Conservation (phyloP, 441 rosid genomes). For the Syzygium malaccense region DNA sequence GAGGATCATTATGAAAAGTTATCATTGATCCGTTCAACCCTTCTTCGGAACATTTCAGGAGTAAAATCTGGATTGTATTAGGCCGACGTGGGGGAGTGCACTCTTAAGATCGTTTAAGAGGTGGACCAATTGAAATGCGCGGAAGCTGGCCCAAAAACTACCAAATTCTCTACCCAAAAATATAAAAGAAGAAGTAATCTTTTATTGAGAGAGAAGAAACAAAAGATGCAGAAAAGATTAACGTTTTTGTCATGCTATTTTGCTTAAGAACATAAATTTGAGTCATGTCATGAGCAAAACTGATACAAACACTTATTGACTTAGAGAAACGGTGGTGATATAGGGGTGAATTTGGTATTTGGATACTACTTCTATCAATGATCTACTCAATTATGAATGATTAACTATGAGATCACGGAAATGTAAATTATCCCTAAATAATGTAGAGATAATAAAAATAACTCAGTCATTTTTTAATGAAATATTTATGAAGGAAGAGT, state of each 20-base stretch:
- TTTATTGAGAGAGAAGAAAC: neutral
- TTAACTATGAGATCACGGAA: too few relatives aligned
- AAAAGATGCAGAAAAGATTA: neutral
- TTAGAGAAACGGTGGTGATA: neutral
- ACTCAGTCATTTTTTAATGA: too few relatives aligned
- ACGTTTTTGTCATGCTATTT: too few relatives aligned
- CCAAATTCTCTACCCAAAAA: too few relatives aligned
- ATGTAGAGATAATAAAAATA: too few relatives aligned
- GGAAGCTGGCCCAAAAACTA: neutral
- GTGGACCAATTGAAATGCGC: neutral
- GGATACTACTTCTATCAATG: too few relatives aligned
- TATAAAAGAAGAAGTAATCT: too few relatives aligned
- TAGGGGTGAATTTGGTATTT: too few relatives aligned
- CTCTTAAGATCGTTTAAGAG: neutral
- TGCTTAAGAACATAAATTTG: neutral
- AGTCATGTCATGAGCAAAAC: too few relatives aligned
- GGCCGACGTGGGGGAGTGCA: neutral
- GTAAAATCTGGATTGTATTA: neutral
- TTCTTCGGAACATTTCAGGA: neutral
- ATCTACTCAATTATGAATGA: too few relatives aligned
- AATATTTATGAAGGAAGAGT: too few relatives aligned
- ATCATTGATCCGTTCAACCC: neutral
- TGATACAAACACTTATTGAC: neutral
- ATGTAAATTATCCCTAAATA: too few relatives aligned
- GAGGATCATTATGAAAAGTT: neutral